Conservation (phyloP, 352 stramenopile species). For the Halophytophthora batemanensis region DNA sequence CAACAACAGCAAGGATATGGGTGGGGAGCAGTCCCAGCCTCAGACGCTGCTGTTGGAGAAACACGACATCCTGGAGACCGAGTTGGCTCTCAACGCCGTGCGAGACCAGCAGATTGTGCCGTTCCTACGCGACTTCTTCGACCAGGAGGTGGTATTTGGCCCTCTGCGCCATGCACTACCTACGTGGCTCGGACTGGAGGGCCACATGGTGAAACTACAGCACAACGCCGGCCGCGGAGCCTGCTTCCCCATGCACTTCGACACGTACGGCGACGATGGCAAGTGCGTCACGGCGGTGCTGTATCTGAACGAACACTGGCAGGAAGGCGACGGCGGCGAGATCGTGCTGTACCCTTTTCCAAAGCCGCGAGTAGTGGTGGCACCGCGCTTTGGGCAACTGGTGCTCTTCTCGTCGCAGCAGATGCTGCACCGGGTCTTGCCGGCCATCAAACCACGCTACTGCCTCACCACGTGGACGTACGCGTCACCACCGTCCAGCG, state of each 20-base stretch:
- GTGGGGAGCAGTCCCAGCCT: slow-evolving; percentile 10
- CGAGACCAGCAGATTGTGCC: slow-evolving; percentile 30
- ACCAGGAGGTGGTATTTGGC: slow-evolving; percentile 52
- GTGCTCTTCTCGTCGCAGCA: slow-evolving; percentile 79
- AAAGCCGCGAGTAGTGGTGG: slow-evolving; percentile 37
- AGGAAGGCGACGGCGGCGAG: slow-evolving; percentile 65
- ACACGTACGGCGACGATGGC: slow-evolving; percentile 79
- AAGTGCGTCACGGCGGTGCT: slow-evolving; percentile 83
- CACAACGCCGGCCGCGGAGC: slow-evolving; percentile 70
- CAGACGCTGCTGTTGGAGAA: slow-evolving; percentile 70
- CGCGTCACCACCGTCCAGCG: slow-evolving; percentile 14
- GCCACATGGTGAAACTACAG: slow-evolving; percentile 79
- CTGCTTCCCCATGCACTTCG: slow-evolving; percentile 86
- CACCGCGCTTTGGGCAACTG: slow-evolving; percentile 58
- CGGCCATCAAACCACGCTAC: slow-evolving; percentile 38
- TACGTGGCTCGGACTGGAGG: slow-evolving; percentile 38
- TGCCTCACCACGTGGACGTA: slow-evolving; percentile 80
- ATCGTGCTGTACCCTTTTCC: slow-evolving; percentile 84
- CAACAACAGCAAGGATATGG: slow-evolving; percentile 6
- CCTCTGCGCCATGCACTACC: slow-evolving; percentile 32
- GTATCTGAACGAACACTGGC: slow-evolving; percentile 85
- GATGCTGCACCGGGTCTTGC: slow-evolving; percentile 78
- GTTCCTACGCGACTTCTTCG: slow-evolving; percentile 55
- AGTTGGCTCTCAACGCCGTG: slow-evolving; percentile 50
- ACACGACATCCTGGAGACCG: slow-evolving; percentile 77